These are phyloP conservation scores for Carex parvula DNA, from an alignment of 176 grass and related monocot genomes.

Conservation along the genomic window DNA sequence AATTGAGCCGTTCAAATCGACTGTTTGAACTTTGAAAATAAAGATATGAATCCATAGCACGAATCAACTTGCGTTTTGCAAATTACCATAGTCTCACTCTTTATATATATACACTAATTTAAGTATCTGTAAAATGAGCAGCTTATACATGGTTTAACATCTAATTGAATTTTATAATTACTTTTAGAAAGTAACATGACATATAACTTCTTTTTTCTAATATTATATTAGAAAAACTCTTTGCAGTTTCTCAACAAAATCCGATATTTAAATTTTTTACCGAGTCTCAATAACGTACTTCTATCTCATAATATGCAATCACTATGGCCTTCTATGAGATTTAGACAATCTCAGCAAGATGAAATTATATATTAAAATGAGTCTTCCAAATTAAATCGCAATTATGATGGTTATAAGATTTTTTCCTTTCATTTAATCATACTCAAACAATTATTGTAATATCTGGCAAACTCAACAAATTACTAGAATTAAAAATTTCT, in stretches of 20 bases:
- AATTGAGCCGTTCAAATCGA: too few relatives aligned
- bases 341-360: too few relatives aligned
- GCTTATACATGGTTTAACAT: not conserved
- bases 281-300: not conserved
- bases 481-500: not conserved
- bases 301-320: not conserved
- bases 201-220: not conserved
- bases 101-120: not conserved
- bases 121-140: not conserved
- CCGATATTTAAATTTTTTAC: not conserved
- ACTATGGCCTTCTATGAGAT: too few relatives aligned
- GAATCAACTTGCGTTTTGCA: too few relatives aligned
- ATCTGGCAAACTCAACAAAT: conserved; percentile 2
- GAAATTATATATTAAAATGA: too few relatives aligned
- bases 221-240: not conserved
- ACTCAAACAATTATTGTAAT: not conserved
- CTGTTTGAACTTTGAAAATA: too few relatives aligned
- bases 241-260: not conserved
- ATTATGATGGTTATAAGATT: too few relatives aligned
- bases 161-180: not conserved
- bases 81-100: too few relatives aligned
- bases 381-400: too few relatives aligned
- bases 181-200: not conserved
- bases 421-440: too few relatives aligned
- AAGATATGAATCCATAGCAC: too few relatives aligned